Percentiles rank a stretch among this genome's conserved stretches.
Conservation (phyloP, 306 rosid genomes). For the Trichosanthes cucumerina region DNA sequence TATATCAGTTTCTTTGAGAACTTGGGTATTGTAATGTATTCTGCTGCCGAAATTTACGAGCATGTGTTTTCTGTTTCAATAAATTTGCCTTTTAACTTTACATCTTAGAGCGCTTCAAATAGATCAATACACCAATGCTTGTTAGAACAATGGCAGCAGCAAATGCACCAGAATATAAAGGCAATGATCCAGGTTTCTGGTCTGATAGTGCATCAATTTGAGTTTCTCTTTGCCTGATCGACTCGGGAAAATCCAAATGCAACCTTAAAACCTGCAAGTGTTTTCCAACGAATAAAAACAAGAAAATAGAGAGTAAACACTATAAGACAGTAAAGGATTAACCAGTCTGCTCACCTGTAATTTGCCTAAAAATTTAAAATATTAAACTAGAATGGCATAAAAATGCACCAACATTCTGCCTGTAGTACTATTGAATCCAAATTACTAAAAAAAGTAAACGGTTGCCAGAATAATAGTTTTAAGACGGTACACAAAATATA, state of each 20-base stretch:
- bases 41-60: background rate
- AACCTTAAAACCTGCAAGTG: constrained; percentile 61
- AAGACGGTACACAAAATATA: background rate
- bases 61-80: background rate
- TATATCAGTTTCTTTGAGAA: background rate
- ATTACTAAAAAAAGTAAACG: background rate
- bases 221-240: constrained; percentile 14
- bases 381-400: background rate
- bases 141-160: constrained; percentile 53
- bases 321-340: background rate
- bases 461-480: background rate
- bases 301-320: background rate
- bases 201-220: constrained; percentile 11
- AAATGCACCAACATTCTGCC: background rate
- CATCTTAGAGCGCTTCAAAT: constrained; percentile 51
- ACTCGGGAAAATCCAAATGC: constrained; percentile 56
- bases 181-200: constrained; percentile 20
- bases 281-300: background rate
- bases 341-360: background rate
- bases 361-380: background rate
- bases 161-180: constrained; percentile 32
- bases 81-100: background rate
- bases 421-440: background rate
- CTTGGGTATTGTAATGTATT: background rate
- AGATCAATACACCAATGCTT: constrained; percentile 46